Base-by-base conservation (phyloP, 345 rosid genomes). In the Isatis tinctoria region DNA sequence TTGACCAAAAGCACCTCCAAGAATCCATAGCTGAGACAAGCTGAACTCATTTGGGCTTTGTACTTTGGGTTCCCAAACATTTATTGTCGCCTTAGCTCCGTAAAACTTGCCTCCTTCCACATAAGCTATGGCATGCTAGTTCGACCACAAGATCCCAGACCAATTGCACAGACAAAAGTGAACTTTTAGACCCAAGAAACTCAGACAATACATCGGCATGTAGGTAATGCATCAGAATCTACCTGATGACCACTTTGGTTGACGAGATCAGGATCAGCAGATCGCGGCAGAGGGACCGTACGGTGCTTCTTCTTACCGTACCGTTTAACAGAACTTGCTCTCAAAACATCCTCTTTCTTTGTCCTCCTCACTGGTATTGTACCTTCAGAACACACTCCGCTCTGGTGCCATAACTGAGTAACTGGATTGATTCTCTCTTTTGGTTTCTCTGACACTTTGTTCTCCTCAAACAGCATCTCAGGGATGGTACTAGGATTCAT, bases 1-100 rank as follows among this genome's bases (percentile, higher is more conserved):
- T 79, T 88, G 84, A 58, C 90, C 90, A 74, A 86, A 86, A 58
- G 87, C 76, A 66, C 93, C 88, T 48, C 93, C 93, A 62, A 88
- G 69, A 64, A 88, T 81, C 93, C 93, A 88, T 33, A 88, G 69
- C 80, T 88, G 93, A 68, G 93, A 88, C 68, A 88, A 67, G 79
- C 93, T 88, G 76, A 88, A 88, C 69, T 88, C 93, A 78, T 85
- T 85, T 36, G 87, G 60, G 70, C 69, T 85, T 47, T 86, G 88
- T 27, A 86, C 85, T 77, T 83, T 86, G 16, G 93, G 93, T 78
- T 86, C 87, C 93, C 90, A 88, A 8, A 88, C 93, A 49, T 88
- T 88, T 51, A 88, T 83, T 13, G 87, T 85, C 52, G 86, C 93
- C 74, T 83, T 86, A 1, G 93, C 93, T 32, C 93, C 93, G 54